Conservation (phyloP, 2,329 filamentous ascomycete genomes). For the Fusarium fracticaudum region DNA sequence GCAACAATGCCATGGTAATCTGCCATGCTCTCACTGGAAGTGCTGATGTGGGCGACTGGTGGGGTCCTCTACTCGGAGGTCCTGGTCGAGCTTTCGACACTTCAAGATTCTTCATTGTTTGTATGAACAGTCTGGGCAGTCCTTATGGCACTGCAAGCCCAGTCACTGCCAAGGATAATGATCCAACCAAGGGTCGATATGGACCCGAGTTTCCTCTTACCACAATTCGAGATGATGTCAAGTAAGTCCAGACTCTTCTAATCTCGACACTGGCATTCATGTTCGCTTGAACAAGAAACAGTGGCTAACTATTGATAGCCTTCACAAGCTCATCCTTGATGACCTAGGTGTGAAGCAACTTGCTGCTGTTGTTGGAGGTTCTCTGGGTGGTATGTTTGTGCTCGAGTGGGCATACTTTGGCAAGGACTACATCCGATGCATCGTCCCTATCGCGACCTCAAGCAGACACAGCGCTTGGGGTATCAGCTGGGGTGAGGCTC, state of each 20-base stretch:
- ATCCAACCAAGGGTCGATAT: conserved; percentile 78
- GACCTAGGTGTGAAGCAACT: conserved; percentile 82
- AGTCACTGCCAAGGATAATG: conserved; percentile 87
- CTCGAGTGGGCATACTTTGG: conserved; percentile 93
- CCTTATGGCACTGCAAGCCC: conserved; percentile 90
- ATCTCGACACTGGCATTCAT: not conserved
- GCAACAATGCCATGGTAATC: conserved; percentile 77
- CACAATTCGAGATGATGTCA: conserved; percentile 94
- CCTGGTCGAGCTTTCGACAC: conserved; percentile 83
- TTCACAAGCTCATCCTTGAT: conserved; percentile 83
- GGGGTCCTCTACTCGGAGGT: conserved; percentile 83
- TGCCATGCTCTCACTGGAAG: conserved; percentile 89
- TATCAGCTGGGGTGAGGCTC: conserved; percentile 90
- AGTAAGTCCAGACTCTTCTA: conserved; percentile 62
- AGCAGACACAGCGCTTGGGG: conserved; percentile 89
- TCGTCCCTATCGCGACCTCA: conserved; percentile 87
- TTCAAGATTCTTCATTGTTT: conserved; percentile 85
- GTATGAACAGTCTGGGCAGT: conserved; percentile 86
- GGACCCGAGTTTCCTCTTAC: conserved; percentile 97
- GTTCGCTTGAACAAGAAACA: not conserved
- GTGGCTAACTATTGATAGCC: conserved; percentile 54
- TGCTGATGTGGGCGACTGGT: conserved; percentile 88
- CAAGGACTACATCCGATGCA: conserved; percentile 80
- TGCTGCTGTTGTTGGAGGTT: conserved; percentile 82
- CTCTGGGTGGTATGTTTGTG: conserved; percentile 91